These are phyloP conservation scores for Hypoxylon sp. DNA, from an alignment of 2,329 filamentous ascomycete genomes.

Conservation along the genomic window DNA sequence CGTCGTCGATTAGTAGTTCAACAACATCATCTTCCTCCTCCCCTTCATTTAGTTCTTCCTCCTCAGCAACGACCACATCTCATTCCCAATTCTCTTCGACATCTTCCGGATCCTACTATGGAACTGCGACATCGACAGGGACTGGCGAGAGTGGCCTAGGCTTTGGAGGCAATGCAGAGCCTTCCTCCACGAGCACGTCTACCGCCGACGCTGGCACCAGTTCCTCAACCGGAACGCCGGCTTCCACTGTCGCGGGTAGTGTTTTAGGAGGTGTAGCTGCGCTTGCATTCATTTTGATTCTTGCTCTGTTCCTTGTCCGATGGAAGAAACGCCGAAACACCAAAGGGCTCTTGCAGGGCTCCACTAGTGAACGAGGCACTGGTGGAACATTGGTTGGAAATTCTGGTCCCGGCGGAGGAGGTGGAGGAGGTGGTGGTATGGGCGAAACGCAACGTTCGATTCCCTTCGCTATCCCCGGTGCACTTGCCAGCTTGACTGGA, in stretches of 20 bases:
- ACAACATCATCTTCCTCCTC: slow-evolving; percentile 19
- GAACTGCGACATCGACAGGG: slow-evolving; percentile 19
- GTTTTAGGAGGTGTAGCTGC: slow-evolving; percentile 68
- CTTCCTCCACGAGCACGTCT: slow-evolving; percentile 40
- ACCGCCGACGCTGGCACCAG: slow-evolving; percentile 33
- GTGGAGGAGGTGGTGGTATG: slow-evolving; percentile 51
- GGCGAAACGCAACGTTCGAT: slow-evolving; percentile 53
- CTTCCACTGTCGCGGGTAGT: slow-evolving; percentile 59
- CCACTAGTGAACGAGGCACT: slow-evolving; percentile 47
- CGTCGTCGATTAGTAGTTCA: slow-evolving; percentile 15
- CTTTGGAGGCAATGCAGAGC: slow-evolving; percentile 37
- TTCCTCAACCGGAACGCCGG: slow-evolving; percentile 39
- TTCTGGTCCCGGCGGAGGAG: slow-evolving; percentile 39
- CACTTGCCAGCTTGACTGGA: slow-evolving; percentile 56
- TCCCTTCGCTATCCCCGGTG: slow-evolving; percentile 57
- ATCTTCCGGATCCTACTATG: slow-evolving; percentile 21
- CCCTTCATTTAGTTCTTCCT: slow-evolving; percentile 28
- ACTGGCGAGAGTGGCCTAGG: slow-evolving; percentile 31
- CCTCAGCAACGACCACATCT: slow-evolving; percentile 23
- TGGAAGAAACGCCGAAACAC: slow-evolving; percentile 62
- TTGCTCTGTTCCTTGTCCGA: slow-evolving; percentile 62
- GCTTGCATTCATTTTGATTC: slow-evolving; percentile 62
- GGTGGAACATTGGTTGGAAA: slow-evolving; percentile 46
- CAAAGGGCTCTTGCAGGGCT: slow-evolving; percentile 54
- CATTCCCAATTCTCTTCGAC: too few species aligned